Base-by-base conservation (phyloP, 192 early-diverging fungal genomes). In the Endogone sp. region DNA sequence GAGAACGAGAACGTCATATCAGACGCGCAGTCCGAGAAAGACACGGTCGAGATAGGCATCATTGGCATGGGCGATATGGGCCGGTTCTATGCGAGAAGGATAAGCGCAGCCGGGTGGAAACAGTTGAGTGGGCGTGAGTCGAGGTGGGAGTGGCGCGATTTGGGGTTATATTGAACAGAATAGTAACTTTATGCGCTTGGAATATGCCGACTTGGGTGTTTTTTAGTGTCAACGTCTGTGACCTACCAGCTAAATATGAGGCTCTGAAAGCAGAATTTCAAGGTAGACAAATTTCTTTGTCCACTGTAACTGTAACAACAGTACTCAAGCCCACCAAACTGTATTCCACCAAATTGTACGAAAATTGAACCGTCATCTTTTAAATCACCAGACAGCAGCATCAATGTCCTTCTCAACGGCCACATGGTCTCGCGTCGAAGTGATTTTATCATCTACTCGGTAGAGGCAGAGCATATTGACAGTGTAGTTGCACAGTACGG, bases 51-150 rank as follows among this genome's bases (percentile, higher is more conserved):
- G 56, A 81, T 98, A 63, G 97, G 97, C 24, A 90, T 98, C 66
- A 97, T 98, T 62, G 97, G 97, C 28, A 88, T 88, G 72, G 95
- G 97, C 61, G 95, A 94, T 74, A 99, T 99, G 95, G 97, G 95
- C 37, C 82, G 86, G 64, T 86, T 98, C 31, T 99, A 98, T 68
- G 94, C 93, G 1, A 76, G 76, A 22, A 80, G 75, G 56, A 88
- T 98, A 59, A 63, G 74, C n/a, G 69, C 82, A 37, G 87, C 89
- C 13, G 95, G 95, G 8, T 97, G 91, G 90, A 90, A 90, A 79
- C 79, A 82, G 89, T 88, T 79, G 37, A 49, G 37, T 49, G 16
- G 37, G 37, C 37, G 1, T n/a, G n/a, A n/a, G n/a, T n/a, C n/a
- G n/a, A n/a, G n/a, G n/a, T n/a, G n/a, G n/a, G n/a, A n/a, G n/a